Evolutionary conservation across 495 filamentous ascomycete species (phyloP).

Genomic region (Hypoxylon lenormandii): DNA sequence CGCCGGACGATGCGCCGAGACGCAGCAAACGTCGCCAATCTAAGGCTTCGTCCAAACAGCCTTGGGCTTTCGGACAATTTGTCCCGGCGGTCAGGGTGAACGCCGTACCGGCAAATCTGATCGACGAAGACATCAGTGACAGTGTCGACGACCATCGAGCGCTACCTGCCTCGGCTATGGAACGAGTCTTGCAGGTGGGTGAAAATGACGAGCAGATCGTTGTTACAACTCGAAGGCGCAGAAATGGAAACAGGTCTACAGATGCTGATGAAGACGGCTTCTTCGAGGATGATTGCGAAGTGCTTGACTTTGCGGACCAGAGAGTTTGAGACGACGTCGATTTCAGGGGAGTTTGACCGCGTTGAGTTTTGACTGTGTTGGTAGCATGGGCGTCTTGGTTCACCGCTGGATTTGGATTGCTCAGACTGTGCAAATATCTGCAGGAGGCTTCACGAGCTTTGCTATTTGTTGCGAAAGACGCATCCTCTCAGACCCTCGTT

Average conservation of each 20-base stretch:
- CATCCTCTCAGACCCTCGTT: slow-evolving; percentile 36
- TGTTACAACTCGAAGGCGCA: slow-evolving; percentile 78
- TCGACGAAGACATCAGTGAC: slow-evolving; percentile 69
- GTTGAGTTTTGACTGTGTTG: too few species aligned
- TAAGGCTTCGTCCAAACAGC: slow-evolving; percentile 33
- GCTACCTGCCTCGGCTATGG: slow-evolving; percentile 67
- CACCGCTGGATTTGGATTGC: slow-evolving; percentile 38
- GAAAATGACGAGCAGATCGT: slow-evolving; percentile 79
- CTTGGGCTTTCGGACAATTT: slow-evolving; percentile 78
- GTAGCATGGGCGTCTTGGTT: slow-evolving; percentile 35
- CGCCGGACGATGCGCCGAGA: slow-evolving; percentile 45
- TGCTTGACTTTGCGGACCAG: slow-evolving; percentile 89
- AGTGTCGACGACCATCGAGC: slow-evolving; percentile 63
- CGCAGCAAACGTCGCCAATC: slow-evolving; percentile 34
- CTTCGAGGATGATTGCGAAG: slow-evolving; percentile 93
- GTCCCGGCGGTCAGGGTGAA: slow-evolving; percentile 73
- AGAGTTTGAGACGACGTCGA: slow-evolving; percentile 68
- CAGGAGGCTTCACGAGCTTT: slow-evolving; percentile 11
- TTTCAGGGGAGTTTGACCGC: slow-evolving; percentile 33
- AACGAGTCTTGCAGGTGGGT: slow-evolving; percentile 69
- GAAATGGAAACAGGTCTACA: slow-evolving; percentile 62
- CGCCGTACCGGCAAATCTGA: slow-evolving; percentile 61
- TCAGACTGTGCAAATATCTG: slow-evolving; percentile 37
- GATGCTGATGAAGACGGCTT: slow-evolving; percentile 79
- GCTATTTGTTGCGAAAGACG: slow-evolving; percentile 29